Evolutionary conservation across 139 green algal species (phyloP).

Genomic region (Chlorella sp.): DNA sequence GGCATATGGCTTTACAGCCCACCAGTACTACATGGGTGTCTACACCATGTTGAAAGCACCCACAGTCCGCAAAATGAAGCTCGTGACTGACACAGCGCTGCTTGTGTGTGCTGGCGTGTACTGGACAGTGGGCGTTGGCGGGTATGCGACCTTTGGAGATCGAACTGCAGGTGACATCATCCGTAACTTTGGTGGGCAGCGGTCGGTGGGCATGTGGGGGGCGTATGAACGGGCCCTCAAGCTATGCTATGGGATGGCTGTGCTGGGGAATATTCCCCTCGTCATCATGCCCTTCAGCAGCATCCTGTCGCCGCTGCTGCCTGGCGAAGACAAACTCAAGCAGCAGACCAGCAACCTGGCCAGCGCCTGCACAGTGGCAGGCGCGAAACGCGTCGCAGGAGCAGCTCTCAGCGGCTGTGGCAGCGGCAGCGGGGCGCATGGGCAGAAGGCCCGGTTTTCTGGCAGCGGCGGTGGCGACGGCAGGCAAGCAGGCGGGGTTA

Average conservation of each 20-base stretch:
- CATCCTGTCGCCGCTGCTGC: conserved; percentile 38
- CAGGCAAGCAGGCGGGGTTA: no score
- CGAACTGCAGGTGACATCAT: conserved; percentile 60
- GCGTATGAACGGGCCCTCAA: conserved; percentile 68
- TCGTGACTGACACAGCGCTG: conserved; percentile 35
- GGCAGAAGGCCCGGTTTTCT: no score
- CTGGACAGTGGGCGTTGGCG: conserved; percentile 57
- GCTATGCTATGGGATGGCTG: conserved; percentile 65
- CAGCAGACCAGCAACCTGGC: no score
- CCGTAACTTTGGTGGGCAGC: conserved; percentile 50
- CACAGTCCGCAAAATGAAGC: conserved; percentile 40
- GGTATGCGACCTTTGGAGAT: conserved; percentile 64
- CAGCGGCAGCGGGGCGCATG: neutral
- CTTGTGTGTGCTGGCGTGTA: conserved; percentile 40
- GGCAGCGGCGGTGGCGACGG: no score
- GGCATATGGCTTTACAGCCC: conserved; percentile 73
- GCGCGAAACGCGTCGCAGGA: neutral
- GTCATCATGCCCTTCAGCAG: conserved; percentile 67
- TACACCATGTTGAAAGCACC: conserved; percentile 41
- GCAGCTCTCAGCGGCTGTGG: conserved; percentile 2
- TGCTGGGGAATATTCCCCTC: conserved; percentile 69
- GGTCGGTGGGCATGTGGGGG: conserved; percentile 27
- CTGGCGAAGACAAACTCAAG: no score
- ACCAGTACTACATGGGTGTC: conserved; percentile 69
- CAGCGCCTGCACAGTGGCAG: conserved; percentile 12